Evolutionary conservation across 2,329 filamentous ascomycete species (phyloP), one percentile per base, ranked within the genome.

Genomic region (Colletotrichum sidae): DNA sequence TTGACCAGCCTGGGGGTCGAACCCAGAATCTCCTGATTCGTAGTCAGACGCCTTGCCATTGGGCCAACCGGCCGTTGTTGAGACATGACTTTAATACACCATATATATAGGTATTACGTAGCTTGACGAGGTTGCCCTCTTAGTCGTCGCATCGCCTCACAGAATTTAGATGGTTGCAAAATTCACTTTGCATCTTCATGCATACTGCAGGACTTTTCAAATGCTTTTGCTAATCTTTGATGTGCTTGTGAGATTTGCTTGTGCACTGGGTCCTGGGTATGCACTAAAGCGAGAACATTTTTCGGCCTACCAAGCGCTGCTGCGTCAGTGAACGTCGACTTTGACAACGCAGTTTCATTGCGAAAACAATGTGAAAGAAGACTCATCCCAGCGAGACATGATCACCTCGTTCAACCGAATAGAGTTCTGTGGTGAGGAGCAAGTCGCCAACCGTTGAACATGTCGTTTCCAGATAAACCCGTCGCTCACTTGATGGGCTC

Each of bases 401-500:
- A 25, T 35, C 49, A 4, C 15, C 8, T 25, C 11, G 6, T 13
- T 60, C 5, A 9, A 47, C 3, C 11, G 15, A 38, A 13, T 11
- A 47, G 15, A 35, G 8, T 17, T 10, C 53, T 38, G 49, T 39
- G 50, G 63, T 63, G 53, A 66, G 51, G 63, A 59, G 52, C 52
- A 51, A 10, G 57, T 63, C 55, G 41, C 53, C 46, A 44, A 67
- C 37, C 60, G 45, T 25, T 46, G 35, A 65, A 55, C 47, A 84
- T 84, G 82, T 76, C 77, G 57, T 82, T 84, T 57, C 80, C 81
- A 59, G 76, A 81, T 71, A 77, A 76, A 72, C 85, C 86, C 42
- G 76, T 84, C 65, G 84, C 86, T 45, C 84, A 88, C 71, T 78
- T 89, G 8, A 76, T 86, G 60, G 87, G 86, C 67, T 86, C 87